A percentile compares a stretch with the other conserved stretches of the same genome.
phyloP scores from a whole-genome alignment of 2,329 filamentous ascomycete genomes.

The Periconia digitata region DNA sequence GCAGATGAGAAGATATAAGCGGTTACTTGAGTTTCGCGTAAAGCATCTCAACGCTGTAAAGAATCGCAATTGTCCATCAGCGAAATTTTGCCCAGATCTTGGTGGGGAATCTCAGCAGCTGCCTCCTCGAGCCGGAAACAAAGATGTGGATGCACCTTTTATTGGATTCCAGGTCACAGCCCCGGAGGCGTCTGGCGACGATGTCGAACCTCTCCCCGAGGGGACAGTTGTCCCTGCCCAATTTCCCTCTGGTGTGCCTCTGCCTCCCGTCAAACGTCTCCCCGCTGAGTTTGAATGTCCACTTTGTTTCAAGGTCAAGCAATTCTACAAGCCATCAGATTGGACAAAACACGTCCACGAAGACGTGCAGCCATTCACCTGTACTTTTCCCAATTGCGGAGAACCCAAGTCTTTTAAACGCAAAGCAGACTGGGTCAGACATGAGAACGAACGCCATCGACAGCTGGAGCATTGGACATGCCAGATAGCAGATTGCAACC shows the following conservation, averaged over 20 bases:
- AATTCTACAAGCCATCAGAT: slow-evolving; percentile 86
- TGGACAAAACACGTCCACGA: slow-evolving; percentile 98
- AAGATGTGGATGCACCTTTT: slow-evolving; percentile 60
- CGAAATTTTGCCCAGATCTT: slow-evolving; percentile 63
- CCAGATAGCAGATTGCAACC: slow-evolving; percentile 75
- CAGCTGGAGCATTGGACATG: slow-evolving; percentile 92
- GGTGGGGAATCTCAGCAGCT: slow-evolving; percentile 68
- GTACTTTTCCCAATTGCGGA: slow-evolving; percentile 79
- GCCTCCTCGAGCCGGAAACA: slow-evolving; percentile 60
- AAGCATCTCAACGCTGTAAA: slow-evolving; percentile 67
- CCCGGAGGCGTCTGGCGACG: slow-evolving; percentile 62
- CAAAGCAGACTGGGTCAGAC: slow-evolving; percentile 93
- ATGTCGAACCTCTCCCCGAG: slow-evolving; percentile 67
- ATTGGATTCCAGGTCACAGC: slow-evolving; percentile 58
- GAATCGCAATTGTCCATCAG: slow-evolving; percentile 61
- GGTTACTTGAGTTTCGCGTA: slow-evolving; percentile 68
- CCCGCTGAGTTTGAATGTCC: slow-evolving; percentile 90
- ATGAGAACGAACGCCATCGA: slow-evolving; percentile 88
- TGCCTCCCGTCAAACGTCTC: slow-evolving; percentile 74
- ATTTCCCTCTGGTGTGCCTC: slow-evolving; percentile 78
- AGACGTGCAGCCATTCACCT: slow-evolving; percentile 90
- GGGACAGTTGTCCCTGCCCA: slow-evolving; percentile 69
- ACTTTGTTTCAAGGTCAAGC: slow-evolving; percentile 82
- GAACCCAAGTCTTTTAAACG: slow-evolving; percentile 92
- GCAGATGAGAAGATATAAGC: slow-evolving; percentile 77